Evolutionary conservation across 768 basidiomycete species (phyloP), one percentile per base, ranked within the genome.

Genomic region (Kwoniella sp.): DNA sequence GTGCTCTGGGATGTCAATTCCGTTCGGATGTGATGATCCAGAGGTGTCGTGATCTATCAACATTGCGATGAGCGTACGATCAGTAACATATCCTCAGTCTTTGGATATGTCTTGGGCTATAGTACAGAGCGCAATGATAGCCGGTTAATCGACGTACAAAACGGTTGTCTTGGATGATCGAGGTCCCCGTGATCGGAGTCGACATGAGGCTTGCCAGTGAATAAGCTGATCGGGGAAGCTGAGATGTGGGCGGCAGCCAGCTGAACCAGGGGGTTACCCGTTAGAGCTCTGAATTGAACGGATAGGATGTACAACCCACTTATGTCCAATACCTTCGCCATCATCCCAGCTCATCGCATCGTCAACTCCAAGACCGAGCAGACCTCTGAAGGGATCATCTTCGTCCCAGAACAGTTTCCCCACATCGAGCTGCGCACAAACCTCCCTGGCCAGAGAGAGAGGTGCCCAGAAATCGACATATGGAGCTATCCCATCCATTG

Each of bases 341-440:
- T 73, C 72, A 46, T 73, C 72, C 72, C 72, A 73, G 55, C 72
- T 73, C 13, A 68, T 47, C 22, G 58, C 55, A 6, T 64, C 24
- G 17, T 58, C 57, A 8, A 65, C 62, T 9, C 21, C 24, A 4
- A 59, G 30, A 5, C 67, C 55, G 19, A 73, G 26, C 24, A 73
- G 51, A 4, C 72, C 71, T 40, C 52, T 64, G 2, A 49, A 46
- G 4, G 40, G 21, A 25, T 64, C 55, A 8, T 10, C 24, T n/a
- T 55, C 49, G 9, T 57, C 52, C 54, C 58, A 63, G 58, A 73
- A 73, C 36, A 73, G 37, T 27, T 50, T 46, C 3, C 30, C 33
- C 1, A 64, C 67, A 25, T 67, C 69, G 13, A 70, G 53, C 6
- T 25, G 6, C 3, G 33, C 44, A 21, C 57, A 62, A 4, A 71